Base-by-base conservation (phyloP, 2,329 filamentous ascomycete genomes). In the Aspergillus sp. region DNA sequence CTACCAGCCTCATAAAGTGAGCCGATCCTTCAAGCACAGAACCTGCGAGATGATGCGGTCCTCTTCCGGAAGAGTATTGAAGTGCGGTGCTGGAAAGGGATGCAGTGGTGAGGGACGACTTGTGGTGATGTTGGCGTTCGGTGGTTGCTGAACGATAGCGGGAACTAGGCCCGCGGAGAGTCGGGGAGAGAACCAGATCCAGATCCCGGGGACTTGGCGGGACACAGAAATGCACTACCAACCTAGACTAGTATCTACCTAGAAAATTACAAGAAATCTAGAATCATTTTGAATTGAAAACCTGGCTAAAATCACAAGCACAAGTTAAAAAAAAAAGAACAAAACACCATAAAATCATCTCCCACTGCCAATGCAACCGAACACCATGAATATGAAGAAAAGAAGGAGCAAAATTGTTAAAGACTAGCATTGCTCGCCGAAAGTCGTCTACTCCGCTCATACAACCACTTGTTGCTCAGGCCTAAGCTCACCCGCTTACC, bases 391-490 rank as follows among this genome's bases (percentile, higher is more conserved):
- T 17, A 42, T 22, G 17, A 22, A 42, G 17, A 42, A 42, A 17
- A 17, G 5, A 35, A 43, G 26, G 26, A 8, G 26, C 2, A 30
- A 30, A 30, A 30, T 11, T 30, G 7, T 65, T 51, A 71, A 57
- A 69, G 60, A 51, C 67, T 60, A 32, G 69, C 68, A 49, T 69
- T 71, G 54, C 68, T 71, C 11, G 71, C 62, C 33, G 71, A 74
- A 20, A 72, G 58, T 24, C 68, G 64, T 41, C 69, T 64, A 47
- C 88, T 87, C 73, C 86, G 89, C 72, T 96, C 90, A 67, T 96
- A 97, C 54, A 96, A 73, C 93, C 93, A 97, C 75, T 94, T 95
- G 75, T 85, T 96, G 72, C 93, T 96, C 66, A 96, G 67, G 0
- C 85, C 85, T 48, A 95, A 84, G 59, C 84, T 91, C 40, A 86